Base-by-base conservation (phyloP, 768 basidiomycete species). In the Mycena crocata region DNA sequence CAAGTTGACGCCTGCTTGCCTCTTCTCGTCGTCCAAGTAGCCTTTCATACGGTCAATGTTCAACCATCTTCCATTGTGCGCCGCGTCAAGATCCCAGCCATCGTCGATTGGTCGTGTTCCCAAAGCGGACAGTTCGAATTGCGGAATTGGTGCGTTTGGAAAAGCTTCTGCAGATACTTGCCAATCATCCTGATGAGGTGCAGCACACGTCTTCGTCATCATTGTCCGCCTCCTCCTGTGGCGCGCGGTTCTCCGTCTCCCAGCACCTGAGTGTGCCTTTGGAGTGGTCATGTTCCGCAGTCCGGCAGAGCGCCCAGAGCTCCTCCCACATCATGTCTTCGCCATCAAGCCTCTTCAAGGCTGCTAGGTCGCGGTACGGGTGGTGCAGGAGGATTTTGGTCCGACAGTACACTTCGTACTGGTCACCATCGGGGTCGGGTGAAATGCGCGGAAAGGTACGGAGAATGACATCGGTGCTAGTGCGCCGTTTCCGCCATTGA, bases 51-150 rank as follows among this genome's bases (percentile, higher is more conserved):
- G 23, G 3, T 62, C 54, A 4, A 67, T n/a, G 30, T 67, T 24
- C 12, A 57, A 45, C 61, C 61, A 67, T 0, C 46, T 51, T 5
- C n/a, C 21, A 24, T 56, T 6, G 7, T 31, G 60, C 2, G 61
- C 61, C 6, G 51, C 59, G 21, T 67, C 17, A 19, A 45, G 3
- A 21, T 62, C 57, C 60, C 59, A 62, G 15, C 28, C 66, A 0
- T n/a, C 59, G 24, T 67, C 66, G 9, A 67, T n/a, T n/a, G 66
- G 66, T 1, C 66, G 60, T 15, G 34, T 67, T 7, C 60, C 66
- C 2, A 67, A 39, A 31, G 62, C 66, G 23, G n/a, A n/a, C 1
- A 21, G 21, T 0, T 28, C 59, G 32, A 56, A 67, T 12, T 26
- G 44, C n/a, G 61, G 61, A 17, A 62, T 48, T 12, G 44, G 24